Conservation (phyloP, 495 filamentous ascomycete species). For the Talaromyces liani region DNA sequence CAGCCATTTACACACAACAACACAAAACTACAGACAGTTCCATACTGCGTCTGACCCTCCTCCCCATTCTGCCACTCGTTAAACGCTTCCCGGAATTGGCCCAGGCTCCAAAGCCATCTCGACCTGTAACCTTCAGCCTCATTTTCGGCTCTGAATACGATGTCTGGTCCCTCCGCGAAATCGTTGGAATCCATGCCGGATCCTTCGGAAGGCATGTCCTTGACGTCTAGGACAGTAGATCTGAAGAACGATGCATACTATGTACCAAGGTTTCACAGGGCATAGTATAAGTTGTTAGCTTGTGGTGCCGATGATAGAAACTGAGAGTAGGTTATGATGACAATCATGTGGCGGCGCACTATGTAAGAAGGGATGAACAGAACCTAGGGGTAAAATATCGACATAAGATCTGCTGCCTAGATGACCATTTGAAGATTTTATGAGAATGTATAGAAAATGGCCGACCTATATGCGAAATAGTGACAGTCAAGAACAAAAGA, state of each 20-base stretch:
- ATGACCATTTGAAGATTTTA: not conserved
- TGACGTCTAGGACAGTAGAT: not conserved
- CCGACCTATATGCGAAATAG: not conserved
- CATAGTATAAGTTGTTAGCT: not conserved
- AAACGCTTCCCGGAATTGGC: not conserved
- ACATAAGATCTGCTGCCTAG: not conserved
- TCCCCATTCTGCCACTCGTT: not conserved
- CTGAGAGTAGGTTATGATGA: not conserved
- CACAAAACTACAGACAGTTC: not conserved
- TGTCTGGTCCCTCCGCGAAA: not conserved
- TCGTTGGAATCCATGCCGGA: not conserved
- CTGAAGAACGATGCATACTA: not conserved
- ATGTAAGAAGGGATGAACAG: not conserved
- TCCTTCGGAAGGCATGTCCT: not conserved
- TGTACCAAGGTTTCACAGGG: not conserved
- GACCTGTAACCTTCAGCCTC: not conserved
- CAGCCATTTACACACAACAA: not conserved
- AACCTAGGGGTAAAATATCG: not conserved
- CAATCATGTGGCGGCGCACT: not conserved
- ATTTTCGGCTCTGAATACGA: not conserved
- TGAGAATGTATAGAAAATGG: not conserved
- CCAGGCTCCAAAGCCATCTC: not conserved
- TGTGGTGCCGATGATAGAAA: not conserved
- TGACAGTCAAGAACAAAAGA: not conserved
- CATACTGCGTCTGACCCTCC: slow-evolving; percentile 1